These are phyloP conservation scores for Pyrenophora graminea DNA, from an alignment of 2,329 filamentous ascomycete species.

Conservation along the genomic window DNA sequence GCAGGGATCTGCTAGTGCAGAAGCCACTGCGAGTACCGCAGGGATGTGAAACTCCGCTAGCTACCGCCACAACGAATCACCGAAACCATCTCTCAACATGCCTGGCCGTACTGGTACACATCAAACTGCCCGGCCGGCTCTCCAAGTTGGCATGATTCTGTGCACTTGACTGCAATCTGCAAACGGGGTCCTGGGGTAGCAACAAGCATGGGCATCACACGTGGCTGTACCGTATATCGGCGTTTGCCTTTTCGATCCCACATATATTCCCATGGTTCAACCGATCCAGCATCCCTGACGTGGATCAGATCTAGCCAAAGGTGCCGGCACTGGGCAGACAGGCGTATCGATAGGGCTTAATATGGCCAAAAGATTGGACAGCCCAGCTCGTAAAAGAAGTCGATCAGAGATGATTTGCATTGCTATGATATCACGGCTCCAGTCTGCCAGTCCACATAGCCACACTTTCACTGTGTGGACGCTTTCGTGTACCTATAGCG, in stretches of 20 bases:
- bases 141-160: slow-evolving; percentile 6
- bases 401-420: neutral
- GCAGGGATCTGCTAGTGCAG: slow-evolving; percentile 26
- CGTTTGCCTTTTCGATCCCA: neutral
- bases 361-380: neutral
- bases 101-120: slow-evolving; percentile 2
- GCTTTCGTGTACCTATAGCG: neutral
- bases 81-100: slow-evolving; percentile 3
- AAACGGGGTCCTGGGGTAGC: too few species aligned
- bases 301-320: slow-evolving; percentile 32
- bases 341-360: slow-evolving; percentile 25
- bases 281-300: slow-evolving; percentile 14
- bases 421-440: neutral
- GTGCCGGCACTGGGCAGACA: neutral
- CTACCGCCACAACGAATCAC: slow-evolving; percentile 28
- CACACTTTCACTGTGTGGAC: neutral
- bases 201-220: too few species aligned
- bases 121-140: slow-evolving; percentile 8
- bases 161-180: too few species aligned
- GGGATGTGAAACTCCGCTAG: slow-evolving; percentile 25
- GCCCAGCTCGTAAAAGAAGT: neutral
- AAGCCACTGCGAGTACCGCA: slow-evolving; percentile 18
- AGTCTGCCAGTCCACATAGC: neutral
- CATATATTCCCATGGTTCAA: slow-evolving; percentile 2
- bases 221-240: too few species aligned